Conservation (phyloP, 2,329 filamentous ascomycete species). For the Fusarium incarnatum region DNA sequence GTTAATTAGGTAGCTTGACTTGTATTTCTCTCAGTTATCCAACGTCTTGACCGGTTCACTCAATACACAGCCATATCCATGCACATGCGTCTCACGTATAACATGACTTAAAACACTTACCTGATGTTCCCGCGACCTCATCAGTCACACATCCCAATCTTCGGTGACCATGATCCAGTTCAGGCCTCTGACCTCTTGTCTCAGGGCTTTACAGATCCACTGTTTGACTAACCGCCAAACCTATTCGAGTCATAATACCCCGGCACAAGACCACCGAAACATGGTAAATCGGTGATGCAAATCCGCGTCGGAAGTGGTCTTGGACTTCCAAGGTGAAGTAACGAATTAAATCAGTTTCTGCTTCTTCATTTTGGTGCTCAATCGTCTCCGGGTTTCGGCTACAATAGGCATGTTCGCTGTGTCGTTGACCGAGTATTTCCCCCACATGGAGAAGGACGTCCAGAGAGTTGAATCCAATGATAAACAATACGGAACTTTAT, state of each 20-base stretch:
- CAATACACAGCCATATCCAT: background rate
- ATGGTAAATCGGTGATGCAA: slow-evolving; percentile 30
- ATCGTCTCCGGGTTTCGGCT: slow-evolving; percentile 39
- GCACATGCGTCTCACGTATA: background rate
- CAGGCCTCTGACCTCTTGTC: slow-evolving; percentile 2
- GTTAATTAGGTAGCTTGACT: background rate
- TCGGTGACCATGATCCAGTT: slow-evolving; percentile 37
- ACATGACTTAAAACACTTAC: slow-evolving; percentile 10
- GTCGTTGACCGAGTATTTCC: slow-evolving; percentile 29
- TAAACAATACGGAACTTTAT: background rate
- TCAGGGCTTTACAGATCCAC: slow-evolving; percentile 30
- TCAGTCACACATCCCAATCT: slow-evolving; percentile 19
- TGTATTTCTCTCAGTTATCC: background rate
- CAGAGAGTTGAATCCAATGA: slow-evolving; percentile 2
- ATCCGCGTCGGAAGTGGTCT: slow-evolving; percentile 25
- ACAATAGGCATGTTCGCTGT: slow-evolving; percentile 25
- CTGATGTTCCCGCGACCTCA: slow-evolving; percentile 31
- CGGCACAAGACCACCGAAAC: slow-evolving; percentile 45
- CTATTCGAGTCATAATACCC: slow-evolving; percentile 18
- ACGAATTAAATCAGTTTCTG: slow-evolving; percentile 22
- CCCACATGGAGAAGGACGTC: slow-evolving; percentile 32
- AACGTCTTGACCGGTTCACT: background rate
- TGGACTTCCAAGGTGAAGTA: slow-evolving; percentile 30
- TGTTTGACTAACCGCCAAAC: slow-evolving; percentile 38
- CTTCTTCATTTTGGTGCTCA: background rate